Evolutionary conservation across 805 yeast species (phyloP).

Genomic region (Teunomyces stri): DNA sequence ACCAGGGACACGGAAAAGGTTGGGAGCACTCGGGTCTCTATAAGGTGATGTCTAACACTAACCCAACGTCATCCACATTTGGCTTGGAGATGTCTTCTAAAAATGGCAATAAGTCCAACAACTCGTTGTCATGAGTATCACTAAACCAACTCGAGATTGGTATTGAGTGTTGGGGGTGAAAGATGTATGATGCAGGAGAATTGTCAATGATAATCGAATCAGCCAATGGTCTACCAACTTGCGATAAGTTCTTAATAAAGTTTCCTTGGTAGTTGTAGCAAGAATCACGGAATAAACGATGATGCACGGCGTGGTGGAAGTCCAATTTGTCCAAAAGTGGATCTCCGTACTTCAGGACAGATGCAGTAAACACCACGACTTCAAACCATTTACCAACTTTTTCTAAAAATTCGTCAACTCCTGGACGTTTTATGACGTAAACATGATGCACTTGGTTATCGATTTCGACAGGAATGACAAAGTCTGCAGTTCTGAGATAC

Average conservation of each 20-base stretch:
- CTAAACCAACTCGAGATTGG: constrained; percentile 98
- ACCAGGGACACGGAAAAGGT: not conserved
- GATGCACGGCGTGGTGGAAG: constrained; percentile 71
- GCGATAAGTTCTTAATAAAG: constrained; percentile 89
- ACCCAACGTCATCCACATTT: constrained; percentile 78
- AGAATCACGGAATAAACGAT: constrained; percentile 89
- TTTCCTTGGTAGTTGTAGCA: constrained; percentile 93
- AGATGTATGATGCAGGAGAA: constrained; percentile 96
- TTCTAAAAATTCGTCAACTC: constrained; percentile 88
- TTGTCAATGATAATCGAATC: constrained; percentile 91
- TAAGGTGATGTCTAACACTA: constrained; percentile 75
- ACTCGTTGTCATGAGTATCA: constrained; percentile 95
- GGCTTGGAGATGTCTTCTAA: constrained; percentile 75
- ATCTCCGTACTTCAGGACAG: constrained; percentile 93
- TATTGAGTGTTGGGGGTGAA: constrained; percentile 96
- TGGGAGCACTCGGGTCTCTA: constrained; percentile 13
- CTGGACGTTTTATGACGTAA: constrained; percentile 95
- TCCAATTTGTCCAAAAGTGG: constrained; percentile 91
- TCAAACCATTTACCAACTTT: constrained; percentile 85
- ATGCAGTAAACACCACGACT: constrained; percentile 96
- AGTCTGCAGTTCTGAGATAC: constrained; percentile 88
- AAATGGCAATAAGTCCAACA: constrained; percentile 86
- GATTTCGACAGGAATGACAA: constrained; percentile 95
- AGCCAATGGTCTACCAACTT: constrained; percentile 85
- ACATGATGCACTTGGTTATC: constrained; percentile 91